Base-by-base conservation (phyloP, 2,329 filamentous ascomycete genomes). In the Elsinoe fawcettii region DNA sequence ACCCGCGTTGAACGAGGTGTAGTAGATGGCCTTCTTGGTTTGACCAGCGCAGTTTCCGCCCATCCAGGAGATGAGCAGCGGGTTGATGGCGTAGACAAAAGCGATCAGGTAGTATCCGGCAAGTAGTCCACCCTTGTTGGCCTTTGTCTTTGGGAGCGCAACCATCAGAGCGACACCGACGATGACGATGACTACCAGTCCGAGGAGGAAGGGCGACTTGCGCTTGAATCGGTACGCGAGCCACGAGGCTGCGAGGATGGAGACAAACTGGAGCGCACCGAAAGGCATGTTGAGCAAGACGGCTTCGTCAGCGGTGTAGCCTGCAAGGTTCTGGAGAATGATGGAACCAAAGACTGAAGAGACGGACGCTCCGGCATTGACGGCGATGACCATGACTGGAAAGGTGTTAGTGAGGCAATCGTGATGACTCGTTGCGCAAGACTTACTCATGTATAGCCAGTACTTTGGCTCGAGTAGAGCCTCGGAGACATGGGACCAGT, bases 381-480 rank as follows among this genome's bases (percentile, higher is more conserved):
- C 57, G 1, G 34, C 14, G 3, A 59, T 44, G 6, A 59, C 57
- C 51, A 56, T 56, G 4, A 59, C 39, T 51, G 22, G 20, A 18
- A n/a, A 3, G n/a, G 3, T 51, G 22, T 51, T 27, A 27, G 23
- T 22, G 14, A 37, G 34, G 11, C 34, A 37, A 37, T 37, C 34
- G 34, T 3, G 14, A 3, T 12, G 14, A 14, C 34, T 37, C 14
- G 34, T 37, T 37, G 5, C 9, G 3, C 34, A 37, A n/a, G 3
- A 30, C 23, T 30, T 30, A 34, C 46, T 32, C 37, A 59, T 57
- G 46, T 44, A 57, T 5, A 87, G 74, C 64, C 81, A 79, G 14
- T 74, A 76, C 61, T 78, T 78, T 8, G 70, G 71, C 41, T 78
- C 76, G 1, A 74, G 58, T 1, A 66, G 63, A 1, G 70, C 66